A percentile compares a stretch with the other conserved stretches of the same genome.
Conservation (phyloP, 129 eudicot genomes). For the Lonicera japonica region DNA sequence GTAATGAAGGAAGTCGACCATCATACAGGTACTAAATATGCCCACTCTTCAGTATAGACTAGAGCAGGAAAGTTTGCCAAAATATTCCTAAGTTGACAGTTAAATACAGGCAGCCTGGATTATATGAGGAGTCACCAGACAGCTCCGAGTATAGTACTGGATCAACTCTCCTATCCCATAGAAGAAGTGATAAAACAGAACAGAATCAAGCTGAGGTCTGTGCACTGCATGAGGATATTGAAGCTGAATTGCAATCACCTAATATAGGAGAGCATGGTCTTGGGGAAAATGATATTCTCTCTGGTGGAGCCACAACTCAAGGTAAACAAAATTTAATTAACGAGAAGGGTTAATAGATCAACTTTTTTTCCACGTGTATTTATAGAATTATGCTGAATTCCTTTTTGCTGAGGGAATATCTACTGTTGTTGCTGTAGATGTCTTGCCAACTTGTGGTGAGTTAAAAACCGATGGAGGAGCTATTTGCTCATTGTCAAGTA, state of each 20-base stretch:
- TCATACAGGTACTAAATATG: conserved; percentile 60
- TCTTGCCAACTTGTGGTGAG: conserved; percentile 20
- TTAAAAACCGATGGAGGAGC: conserved; percentile 5
- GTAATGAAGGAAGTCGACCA: conserved; percentile 53
- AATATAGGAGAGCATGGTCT: conserved; percentile 27
- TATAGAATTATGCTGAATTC: not conserved
- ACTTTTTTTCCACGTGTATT: not conserved
- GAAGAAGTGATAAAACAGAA: conserved; percentile 35
- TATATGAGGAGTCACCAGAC: conserved; percentile 66
- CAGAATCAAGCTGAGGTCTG: conserved; percentile 36
- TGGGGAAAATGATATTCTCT: conserved; percentile 22
- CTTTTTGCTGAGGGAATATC: conserved; percentile 2
- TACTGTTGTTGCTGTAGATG: conserved; percentile 14
- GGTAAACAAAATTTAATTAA: conserved; percentile 15
- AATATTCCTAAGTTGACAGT: not conserved
- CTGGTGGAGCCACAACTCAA: conserved; percentile 25
- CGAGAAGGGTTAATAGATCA: not conserved
- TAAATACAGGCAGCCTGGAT: conserved; percentile 67
- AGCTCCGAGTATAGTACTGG: conserved; percentile 97
- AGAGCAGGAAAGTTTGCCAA: not conserved
- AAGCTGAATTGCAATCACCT: conserved; percentile 27
- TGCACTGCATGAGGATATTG: conserved; percentile 21
- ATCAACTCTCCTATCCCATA: conserved; percentile 51
- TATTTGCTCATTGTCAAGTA: conserved; percentile 34
- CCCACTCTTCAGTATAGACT: conserved; percentile 6